Conservation (phyloP, 345 rosid genomes). For the Gossypium herbaceum region DNA sequence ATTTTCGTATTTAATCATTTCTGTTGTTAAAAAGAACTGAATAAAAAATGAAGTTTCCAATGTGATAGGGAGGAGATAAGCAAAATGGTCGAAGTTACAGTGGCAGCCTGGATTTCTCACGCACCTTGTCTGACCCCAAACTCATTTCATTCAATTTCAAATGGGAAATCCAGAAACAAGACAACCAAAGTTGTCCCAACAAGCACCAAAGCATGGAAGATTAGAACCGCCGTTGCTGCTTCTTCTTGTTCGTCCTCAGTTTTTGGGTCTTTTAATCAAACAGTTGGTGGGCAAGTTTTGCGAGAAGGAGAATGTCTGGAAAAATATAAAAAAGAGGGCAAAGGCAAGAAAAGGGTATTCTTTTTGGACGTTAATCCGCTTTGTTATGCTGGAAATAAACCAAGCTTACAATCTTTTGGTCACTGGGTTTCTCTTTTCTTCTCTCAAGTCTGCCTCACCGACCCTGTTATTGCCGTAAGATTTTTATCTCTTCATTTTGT, state of each 20-base stretch:
- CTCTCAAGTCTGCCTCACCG: constrained; percentile 66
- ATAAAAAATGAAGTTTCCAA: not conserved
- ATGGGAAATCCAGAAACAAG: constrained; percentile 1
- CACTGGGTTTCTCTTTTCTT: constrained; percentile 87
- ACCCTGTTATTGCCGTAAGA: constrained; percentile 86
- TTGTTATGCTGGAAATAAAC: constrained; percentile 75
- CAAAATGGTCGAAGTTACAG: constrained; percentile 23
- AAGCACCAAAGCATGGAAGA: constrained; percentile 6
- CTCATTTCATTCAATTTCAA: constrained; percentile 16
- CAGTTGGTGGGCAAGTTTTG: constrained; percentile 30
- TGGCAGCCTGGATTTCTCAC: constrained; percentile 11
- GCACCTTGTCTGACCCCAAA: not conserved
- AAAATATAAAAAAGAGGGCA: constrained; percentile 19
- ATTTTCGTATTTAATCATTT: not conserved
- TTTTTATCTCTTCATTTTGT: not conserved
- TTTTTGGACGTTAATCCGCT: constrained; percentile 87
- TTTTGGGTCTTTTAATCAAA: constrained; percentile 45
- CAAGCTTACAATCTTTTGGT: constrained; percentile 63
- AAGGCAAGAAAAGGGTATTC: constrained; percentile 68
- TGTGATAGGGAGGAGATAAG: constrained; percentile 1
- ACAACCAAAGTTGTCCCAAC: not conserved
- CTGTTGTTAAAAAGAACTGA: not conserved
- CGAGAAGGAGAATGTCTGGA: constrained; percentile 13
- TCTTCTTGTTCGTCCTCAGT: constrained; percentile 4
- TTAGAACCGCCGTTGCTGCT: not conserved